phyloP scores from a whole-genome alignment of 768 basidiomycete species.

The Russula lepida region DNA sequence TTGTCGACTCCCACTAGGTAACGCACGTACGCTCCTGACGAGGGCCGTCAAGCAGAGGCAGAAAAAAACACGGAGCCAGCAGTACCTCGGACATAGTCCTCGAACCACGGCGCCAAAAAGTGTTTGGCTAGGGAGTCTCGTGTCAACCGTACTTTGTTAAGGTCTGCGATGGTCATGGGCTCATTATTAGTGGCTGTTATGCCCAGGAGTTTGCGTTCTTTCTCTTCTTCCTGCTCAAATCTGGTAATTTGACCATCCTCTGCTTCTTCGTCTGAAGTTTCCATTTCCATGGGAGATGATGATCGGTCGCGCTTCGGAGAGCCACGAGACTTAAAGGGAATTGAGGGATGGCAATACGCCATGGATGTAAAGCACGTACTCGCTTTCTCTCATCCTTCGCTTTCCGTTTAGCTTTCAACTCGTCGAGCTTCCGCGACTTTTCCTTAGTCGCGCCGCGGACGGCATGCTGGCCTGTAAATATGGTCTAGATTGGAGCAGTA shows the following conservation, averaged over 20 bases:
- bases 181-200: slow-evolving; percentile 37
- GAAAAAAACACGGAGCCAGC: slow-evolving; percentile 17
- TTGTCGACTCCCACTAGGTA: slow-evolving; percentile 64
- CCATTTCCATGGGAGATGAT: slow-evolving; percentile 80
- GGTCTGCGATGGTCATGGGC: slow-evolving; percentile 46
- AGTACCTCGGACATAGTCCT: slow-evolving; percentile 68
- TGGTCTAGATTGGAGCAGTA: not conserved
- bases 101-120: slow-evolving; percentile 76
- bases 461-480: slow-evolving; percentile 57
- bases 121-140: slow-evolving; percentile 65
- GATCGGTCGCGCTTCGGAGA: slow-evolving; percentile 65
- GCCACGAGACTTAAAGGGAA: slow-evolving; percentile 28
- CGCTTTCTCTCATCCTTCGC: slow-evolving; percentile 85
- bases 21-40: slow-evolving; percentile 75
- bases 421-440: slow-evolving; percentile 70
- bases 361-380: slow-evolving; percentile 35
- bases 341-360: slow-evolving; percentile 11
- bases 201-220: slow-evolving; percentile 42
- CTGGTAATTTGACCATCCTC: slow-evolving; percentile 71
- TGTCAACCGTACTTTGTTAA: slow-evolving; percentile 55
- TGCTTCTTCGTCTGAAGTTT: slow-evolving; percentile 71
- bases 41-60: not conserved
- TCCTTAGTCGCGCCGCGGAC: slow-evolving; percentile 70
- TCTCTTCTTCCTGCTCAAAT: slow-evolving; percentile 66
- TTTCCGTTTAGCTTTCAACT: slow-evolving; percentile 77